Conservation (phyloP, 352 stramenopile species). For the Albugo candida region DNA sequence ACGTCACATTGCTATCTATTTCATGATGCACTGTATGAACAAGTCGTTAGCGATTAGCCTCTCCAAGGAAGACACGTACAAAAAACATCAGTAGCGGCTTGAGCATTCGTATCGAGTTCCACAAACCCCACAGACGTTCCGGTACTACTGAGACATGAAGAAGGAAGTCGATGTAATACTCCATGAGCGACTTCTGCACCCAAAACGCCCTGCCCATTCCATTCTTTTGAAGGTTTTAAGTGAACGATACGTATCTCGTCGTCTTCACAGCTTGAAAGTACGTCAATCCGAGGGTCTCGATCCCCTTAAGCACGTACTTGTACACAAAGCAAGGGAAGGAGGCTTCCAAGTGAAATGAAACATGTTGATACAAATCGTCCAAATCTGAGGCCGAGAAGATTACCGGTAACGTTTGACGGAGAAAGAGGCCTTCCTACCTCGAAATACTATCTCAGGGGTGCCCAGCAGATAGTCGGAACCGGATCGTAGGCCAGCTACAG, state of each 20-base stretch:
- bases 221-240: slow-evolving; percentile 53
- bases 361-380: slow-evolving; percentile 79
- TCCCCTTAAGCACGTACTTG: slow-evolving; percentile 35
- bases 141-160: slow-evolving; percentile 22
- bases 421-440: slow-evolving; percentile 1
- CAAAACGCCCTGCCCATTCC: slow-evolving; percentile 84
- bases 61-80: slow-evolving; percentile 17
- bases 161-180: slow-evolving; percentile 90
- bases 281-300: background rate
- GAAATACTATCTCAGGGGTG: slow-evolving; percentile 79
- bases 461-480: slow-evolving; percentile 90
- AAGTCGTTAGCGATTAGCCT: too few species aligned
- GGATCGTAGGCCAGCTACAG: slow-evolving; percentile 74
- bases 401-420: background rate
- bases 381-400: slow-evolving; percentile 14
- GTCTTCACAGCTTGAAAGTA: slow-evolving; percentile 34
- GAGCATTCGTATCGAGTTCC: slow-evolving; percentile 42
- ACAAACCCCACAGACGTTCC: slow-evolving; percentile 65
- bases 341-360: slow-evolving; percentile 78
- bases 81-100: slow-evolving; percentile 57
- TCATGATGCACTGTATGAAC: too few species aligned
- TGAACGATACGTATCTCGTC: slow-evolving; percentile 88
- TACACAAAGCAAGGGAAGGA: slow-evolving; percentile 97
- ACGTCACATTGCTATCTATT: too few species aligned
- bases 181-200: slow-evolving; percentile 90